Conservation (phyloP, 192 early-diverging fungal species). For the Backusella luteola region DNA sequence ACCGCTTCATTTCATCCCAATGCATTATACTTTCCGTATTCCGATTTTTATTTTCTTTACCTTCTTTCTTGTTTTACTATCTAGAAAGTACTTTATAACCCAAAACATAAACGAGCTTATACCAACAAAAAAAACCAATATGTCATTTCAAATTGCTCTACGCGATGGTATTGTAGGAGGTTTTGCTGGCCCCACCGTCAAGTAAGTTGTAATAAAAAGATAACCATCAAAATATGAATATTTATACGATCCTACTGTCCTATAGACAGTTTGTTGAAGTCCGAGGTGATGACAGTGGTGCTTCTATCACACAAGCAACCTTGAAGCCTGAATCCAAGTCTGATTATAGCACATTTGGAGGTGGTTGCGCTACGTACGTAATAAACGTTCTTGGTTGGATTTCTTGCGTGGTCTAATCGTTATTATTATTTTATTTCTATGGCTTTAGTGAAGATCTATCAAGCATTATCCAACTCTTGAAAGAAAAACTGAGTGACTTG, state of each 20-base stretch:
- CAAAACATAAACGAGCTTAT: not conserved
- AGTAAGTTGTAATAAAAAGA: constrained; percentile 18
- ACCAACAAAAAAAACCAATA: constrained; percentile 6
- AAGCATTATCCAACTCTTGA: constrained; percentile 5
- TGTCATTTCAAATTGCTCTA: constrained; percentile 28
- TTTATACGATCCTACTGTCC: not conserved
- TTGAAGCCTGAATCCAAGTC: constrained; percentile 18
- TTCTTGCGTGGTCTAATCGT: not conserved
- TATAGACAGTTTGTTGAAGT: constrained; percentile 35
- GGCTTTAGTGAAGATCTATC: constrained; percentile 20
- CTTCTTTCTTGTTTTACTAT: constrained; percentile 1
- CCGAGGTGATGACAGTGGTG: constrained; percentile 28
- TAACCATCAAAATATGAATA: not conserved
- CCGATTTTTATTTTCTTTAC: constrained; percentile 8
- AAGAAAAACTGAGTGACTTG: not conserved
- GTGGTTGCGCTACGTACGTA: constrained; percentile 22
- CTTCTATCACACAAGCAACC: constrained; percentile 24
- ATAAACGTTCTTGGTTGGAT: not conserved
- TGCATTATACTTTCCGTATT: not conserved
- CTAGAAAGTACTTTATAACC: not conserved
- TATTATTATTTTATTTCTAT: not conserved
- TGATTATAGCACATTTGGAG: constrained; percentile 24
- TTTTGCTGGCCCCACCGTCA: constrained; percentile 28
- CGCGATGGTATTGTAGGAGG: constrained; percentile 38
- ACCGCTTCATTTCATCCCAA: not conserved